Conservation (phyloP, 306 rosid genomes). For the Adenanthera pavonina region DNA sequence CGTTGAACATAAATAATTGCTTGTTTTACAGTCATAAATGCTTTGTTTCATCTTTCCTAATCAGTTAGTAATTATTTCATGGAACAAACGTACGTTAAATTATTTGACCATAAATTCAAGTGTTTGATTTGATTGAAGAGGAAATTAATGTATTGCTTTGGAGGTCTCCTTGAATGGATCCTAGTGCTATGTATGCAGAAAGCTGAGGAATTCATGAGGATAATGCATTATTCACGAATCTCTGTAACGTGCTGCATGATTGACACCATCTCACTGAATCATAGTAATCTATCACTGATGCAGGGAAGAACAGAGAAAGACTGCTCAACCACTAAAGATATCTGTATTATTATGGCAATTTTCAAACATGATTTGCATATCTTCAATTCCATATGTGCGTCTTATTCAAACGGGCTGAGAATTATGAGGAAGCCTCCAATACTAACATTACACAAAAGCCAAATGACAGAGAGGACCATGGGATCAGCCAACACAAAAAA, state of each 20-base stretch:
- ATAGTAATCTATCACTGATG: neutral
- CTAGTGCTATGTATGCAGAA: neutral
- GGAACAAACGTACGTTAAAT: neutral
- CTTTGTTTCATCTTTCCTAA: neutral
- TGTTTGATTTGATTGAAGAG: neutral
- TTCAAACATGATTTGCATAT: conserved; percentile 11
- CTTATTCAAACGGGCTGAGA: neutral
- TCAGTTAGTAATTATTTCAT: too few species aligned
- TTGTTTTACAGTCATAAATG: neutral
- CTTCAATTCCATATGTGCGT: neutral
- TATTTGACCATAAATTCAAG: neutral
- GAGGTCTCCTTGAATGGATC: neutral
- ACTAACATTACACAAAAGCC: conserved; percentile 4
- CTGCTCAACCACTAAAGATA: neutral
- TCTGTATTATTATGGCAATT: neutral
- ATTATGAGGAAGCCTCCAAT: conserved; percentile 5
- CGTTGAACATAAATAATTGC: neutral
- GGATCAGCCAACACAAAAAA: neutral
- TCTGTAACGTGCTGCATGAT: neutral
- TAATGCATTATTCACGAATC: neutral
- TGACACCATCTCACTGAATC: neutral
- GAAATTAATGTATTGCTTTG: neutral
- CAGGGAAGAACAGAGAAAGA: neutral
- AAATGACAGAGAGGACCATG: neutral
- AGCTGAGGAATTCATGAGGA: neutral